Evolutionary conservation across 208 protist genomes (phyloP).

Genomic region (Trypanosoma lewisi): DNA sequence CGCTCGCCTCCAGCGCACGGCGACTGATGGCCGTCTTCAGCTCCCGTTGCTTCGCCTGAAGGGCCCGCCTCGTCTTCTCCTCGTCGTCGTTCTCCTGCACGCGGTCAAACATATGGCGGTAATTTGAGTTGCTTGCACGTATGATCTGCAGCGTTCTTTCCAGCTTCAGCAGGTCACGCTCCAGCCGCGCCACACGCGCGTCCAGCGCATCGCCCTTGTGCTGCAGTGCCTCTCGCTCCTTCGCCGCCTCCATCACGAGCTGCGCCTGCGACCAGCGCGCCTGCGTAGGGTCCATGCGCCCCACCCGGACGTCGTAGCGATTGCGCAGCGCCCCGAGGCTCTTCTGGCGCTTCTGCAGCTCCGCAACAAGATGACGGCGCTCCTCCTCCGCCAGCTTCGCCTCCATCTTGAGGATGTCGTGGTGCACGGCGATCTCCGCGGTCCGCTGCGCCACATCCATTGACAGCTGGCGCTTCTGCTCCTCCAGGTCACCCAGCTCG

Average conservation of each 20-base stretch:
- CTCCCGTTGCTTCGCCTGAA: conserved; percentile 64
- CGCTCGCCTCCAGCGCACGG: conserved; percentile 58
- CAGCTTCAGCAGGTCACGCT: conserved; percentile 76
- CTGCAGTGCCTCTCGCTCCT: conserved; percentile 87
- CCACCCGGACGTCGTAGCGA: conserved; percentile 74
- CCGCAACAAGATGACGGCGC: conserved; percentile 51
- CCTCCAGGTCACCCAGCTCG: conserved; percentile 71
- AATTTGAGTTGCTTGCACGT: conserved; percentile 72
- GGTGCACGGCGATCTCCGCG: conserved; percentile 84
- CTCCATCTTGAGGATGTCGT: conserved; percentile 76
- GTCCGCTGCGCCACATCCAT: conserved; percentile 65
- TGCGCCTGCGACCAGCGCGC: conserved; percentile 75
- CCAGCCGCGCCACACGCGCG: conserved; percentile 65
- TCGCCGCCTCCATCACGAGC: conserved; percentile 77
- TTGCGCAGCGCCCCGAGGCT: conserved; percentile 60
- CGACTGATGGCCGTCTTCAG: conserved; percentile 64
- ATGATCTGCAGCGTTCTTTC: conserved; percentile 80
- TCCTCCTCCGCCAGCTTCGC: conserved; percentile 84
- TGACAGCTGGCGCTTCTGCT: conserved; percentile 72
- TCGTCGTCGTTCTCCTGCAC: conserved; percentile 57
- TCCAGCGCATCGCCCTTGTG: conserved; percentile 79
- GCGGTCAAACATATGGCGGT: conserved; percentile 73
- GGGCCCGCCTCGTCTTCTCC: conserved; percentile 43
- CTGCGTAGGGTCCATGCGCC: conserved; percentile 66
- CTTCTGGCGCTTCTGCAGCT: conserved; percentile 71